Percentiles rank a stretch among this genome's conserved stretches.
phyloP scores from a whole-genome alignment of 345 rosid species.

The Physaria fendleri region DNA sequence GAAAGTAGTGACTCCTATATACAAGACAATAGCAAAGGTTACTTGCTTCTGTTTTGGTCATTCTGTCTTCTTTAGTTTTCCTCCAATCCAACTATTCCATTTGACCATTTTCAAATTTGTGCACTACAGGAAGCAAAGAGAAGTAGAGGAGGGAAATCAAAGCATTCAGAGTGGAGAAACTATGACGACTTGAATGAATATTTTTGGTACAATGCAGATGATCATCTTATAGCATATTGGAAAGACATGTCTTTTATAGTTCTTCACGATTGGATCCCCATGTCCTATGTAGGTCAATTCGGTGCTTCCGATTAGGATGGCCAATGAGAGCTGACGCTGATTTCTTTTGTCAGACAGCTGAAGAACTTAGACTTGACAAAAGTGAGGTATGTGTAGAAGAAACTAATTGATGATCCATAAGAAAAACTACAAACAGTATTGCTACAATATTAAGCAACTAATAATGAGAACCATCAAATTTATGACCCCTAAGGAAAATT shows the following conservation, averaged over 20 bases:
- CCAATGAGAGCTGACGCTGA: conserved; percentile 75
- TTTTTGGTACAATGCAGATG: conserved; percentile 43
- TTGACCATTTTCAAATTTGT: neutral
- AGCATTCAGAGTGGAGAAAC: conserved; percentile 78
- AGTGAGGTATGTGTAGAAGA: conserved; percentile 36
- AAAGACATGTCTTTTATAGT: neutral
- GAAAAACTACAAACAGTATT: neutral
- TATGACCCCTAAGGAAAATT: too few relatives aligned
- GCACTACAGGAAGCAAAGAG: conserved; percentile 51
- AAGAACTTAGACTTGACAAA: conserved; percentile 26
- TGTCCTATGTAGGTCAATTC: conserved; percentile 44
- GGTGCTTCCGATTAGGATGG: conserved; percentile 72
- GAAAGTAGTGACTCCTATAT: conserved; percentile 63
- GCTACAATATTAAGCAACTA: too few relatives aligned
- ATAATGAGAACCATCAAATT: too few relatives aligned
- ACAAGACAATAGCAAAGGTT: conserved; percentile 49
- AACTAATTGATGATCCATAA: neutral
- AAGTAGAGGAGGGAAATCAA: conserved; percentile 55
- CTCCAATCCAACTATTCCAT: neutral
- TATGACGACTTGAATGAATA: conserved; percentile 66
- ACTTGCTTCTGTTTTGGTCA: neutral
- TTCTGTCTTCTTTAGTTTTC: conserved; percentile 3
- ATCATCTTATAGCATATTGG: neutral
- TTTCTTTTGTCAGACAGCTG: conserved; percentile 51
- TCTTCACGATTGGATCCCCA: neutral